phyloP scores from a whole-genome alignment of 148 eudicot genomes.

The Arctostaphylos glauca region DNA sequence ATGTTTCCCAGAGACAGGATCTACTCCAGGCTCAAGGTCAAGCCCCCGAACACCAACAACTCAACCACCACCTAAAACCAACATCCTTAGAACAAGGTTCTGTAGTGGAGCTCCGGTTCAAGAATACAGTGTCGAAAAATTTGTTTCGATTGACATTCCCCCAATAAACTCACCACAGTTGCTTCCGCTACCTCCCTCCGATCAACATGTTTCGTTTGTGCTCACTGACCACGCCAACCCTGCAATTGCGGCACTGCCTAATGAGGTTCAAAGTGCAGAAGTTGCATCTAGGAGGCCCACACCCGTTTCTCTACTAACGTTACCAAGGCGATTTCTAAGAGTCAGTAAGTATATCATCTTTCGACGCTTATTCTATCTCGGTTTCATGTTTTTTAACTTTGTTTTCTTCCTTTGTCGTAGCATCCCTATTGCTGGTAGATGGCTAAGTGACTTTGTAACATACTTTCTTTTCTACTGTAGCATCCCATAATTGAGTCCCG shows the following conservation, averaged over 20 bases:
- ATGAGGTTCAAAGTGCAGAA: no score
- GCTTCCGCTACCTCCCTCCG: background rate
- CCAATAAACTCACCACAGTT: background rate
- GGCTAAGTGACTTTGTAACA: no score
- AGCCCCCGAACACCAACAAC: no score
- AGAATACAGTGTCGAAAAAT: background rate
- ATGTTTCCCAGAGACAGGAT: background rate
- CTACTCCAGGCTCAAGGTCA: background rate
- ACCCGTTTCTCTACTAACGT: no score
- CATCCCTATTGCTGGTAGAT: no score
- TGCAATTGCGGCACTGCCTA: background rate
- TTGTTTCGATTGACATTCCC: background rate
- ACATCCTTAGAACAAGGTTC: background rate
- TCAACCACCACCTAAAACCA: background rate
- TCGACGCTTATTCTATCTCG: background rate
- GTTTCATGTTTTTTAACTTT: background rate
- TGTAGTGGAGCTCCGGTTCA: background rate
- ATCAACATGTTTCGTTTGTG: background rate
- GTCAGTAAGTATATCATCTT: no score
- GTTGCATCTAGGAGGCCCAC: background rate
- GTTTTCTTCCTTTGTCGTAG: background rate
- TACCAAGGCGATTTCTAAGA: no score
- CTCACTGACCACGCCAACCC: background rate
- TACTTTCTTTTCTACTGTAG: no score
- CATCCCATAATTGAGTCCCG: no score